Evolutionary conservation across 2,329 filamentous ascomycete genomes (phyloP).

Genomic region (Aspergillus ruber): DNA sequence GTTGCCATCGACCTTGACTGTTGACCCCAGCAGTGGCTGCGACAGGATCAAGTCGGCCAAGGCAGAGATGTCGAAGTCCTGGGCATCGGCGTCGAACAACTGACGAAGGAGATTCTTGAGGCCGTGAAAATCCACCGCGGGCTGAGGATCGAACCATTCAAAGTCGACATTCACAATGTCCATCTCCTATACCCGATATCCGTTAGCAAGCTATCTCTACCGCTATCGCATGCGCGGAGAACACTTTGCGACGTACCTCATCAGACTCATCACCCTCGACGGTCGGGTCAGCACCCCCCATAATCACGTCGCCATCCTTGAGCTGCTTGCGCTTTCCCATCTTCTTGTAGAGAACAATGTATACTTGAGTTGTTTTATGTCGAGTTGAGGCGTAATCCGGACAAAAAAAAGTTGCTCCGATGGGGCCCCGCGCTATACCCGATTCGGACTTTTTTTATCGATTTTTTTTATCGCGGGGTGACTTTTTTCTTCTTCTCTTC

Average conservation of each 20-base stretch:
- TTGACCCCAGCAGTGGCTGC: constrained; percentile 83
- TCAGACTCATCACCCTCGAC: constrained; percentile 34
- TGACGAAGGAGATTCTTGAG: constrained; percentile 85
- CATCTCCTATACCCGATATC: constrained; percentile 57
- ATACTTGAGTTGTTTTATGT: not conserved
- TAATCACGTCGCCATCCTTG: constrained; percentile 40
- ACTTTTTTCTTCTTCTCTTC: not conserved
- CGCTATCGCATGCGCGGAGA: constrained; percentile 5
- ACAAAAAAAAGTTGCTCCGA: constrained; percentile 5
- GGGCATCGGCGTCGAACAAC: constrained; percentile 80
- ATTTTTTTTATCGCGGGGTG: constrained; percentile 10
- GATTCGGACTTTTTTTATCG: constrained; percentile 22
- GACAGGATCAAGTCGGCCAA: constrained; percentile 80
- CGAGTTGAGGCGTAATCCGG: not conserved
- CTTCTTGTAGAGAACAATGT: constrained; percentile 13
- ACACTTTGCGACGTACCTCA: constrained; percentile 22
- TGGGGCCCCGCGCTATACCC: constrained; percentile 12
- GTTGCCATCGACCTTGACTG: constrained; percentile 94
- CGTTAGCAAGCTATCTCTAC: not conserved
- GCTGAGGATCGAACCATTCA: constrained; percentile 95
- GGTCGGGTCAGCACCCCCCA: constrained; percentile 38
- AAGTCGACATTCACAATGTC: constrained; percentile 94
- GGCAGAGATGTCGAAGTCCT: constrained; percentile 79
- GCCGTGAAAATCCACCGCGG: constrained; percentile 88
- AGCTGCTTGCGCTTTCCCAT: constrained; percentile 49